These are phyloP conservation scores for Phytopythium aichiense DNA, from an alignment of 352 stramenopile genomes.

Conservation along the genomic window DNA sequence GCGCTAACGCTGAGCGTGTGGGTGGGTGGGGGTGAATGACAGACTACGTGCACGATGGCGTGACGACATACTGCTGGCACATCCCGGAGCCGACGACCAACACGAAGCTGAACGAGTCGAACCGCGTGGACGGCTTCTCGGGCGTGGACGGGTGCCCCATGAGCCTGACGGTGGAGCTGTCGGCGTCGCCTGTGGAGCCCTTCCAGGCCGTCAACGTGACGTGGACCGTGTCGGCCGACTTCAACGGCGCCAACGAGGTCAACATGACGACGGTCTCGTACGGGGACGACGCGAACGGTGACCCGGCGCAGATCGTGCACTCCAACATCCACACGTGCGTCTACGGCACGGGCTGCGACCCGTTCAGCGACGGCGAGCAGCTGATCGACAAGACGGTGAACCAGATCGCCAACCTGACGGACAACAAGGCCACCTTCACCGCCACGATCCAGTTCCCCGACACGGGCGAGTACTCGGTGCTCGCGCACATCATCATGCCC, in stretches of 20 bases:
- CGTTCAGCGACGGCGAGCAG: conserved; percentile 43
- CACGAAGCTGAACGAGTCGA: conserved; percentile 35
- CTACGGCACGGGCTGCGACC: conserved; percentile 44
- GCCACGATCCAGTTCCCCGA: conserved; percentile 32
- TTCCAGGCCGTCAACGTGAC: conserved; percentile 41
- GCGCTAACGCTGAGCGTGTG: neutral
- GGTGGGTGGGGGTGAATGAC: neutral
- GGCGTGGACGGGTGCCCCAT: conserved; percentile 36
- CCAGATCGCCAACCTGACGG: conserved; percentile 50
- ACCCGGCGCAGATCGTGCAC: conserved; percentile 54
- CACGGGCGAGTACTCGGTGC: conserved; percentile 34
- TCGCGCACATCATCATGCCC: conserved; percentile 61
- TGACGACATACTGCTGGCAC: conserved; percentile 51
- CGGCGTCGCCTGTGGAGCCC: conserved; percentile 18
- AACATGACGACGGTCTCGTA: conserved; percentile 51
- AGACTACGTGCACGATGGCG: conserved; percentile 41
- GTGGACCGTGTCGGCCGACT: conserved; percentile 47
- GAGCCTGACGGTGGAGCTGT: conserved; percentile 33
- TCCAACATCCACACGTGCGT: conserved; percentile 61
- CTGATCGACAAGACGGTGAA: conserved; percentile 54
- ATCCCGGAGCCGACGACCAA: conserved; percentile 36
- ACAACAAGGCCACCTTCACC: conserved; percentile 34
- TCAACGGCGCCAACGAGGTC: conserved; percentile 28
- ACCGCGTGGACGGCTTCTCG: conserved; percentile 34
- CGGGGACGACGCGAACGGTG: conserved; percentile 24